Evolutionary conservation across 345 rosid species (phyloP).

Genomic region (Lepidium sativum): DNA sequence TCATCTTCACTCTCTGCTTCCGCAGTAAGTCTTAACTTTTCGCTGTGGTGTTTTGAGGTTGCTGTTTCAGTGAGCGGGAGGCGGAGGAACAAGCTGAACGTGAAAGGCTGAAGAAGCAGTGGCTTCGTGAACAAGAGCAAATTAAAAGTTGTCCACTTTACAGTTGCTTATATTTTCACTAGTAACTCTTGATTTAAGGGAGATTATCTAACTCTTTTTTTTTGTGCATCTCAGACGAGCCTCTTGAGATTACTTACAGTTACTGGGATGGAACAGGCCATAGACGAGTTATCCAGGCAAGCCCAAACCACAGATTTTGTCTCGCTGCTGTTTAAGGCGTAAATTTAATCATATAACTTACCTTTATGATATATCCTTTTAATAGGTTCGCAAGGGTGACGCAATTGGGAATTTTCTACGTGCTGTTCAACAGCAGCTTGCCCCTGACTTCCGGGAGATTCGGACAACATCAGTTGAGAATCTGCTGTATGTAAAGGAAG

Average conservation of each 20-base stretch:
- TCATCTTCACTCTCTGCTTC: background rate
- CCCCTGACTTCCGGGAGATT: conserved; percentile 95
- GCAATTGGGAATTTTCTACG: conserved; percentile 82
- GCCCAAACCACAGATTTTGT: conserved; percentile 16
- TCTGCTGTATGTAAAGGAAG: conserved; percentile 95
- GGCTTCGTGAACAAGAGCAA: conserved; percentile 84
- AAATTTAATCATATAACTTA: background rate
- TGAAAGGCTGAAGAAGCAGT: conserved; percentile 85
- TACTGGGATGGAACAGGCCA: conserved; percentile 99
- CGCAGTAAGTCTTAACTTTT: conserved; percentile 11
- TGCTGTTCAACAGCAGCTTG: conserved; percentile 93
- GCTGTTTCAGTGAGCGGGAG: conserved; percentile 96
- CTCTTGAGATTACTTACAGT: conserved; percentile 94
- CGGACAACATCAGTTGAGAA: conserved; percentile 92
- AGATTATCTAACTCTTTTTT: background rate
- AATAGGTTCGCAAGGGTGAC: conserved; percentile 84
- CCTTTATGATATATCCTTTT: background rate
- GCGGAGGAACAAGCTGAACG: conserved; percentile 99
- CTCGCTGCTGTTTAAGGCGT: background rate
- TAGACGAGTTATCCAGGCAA: conserved; percentile 81
- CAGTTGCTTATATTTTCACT: background rate
- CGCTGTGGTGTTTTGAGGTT: conserved; percentile 73
- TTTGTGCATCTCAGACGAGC: conserved; percentile 56
- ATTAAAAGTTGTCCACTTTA: conserved; percentile 52
- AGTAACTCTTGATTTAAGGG: background rate